phyloP scores from a whole-genome alignment of 2,329 filamentous ascomycete genomes.

The Aspergillus sp. region DNA sequence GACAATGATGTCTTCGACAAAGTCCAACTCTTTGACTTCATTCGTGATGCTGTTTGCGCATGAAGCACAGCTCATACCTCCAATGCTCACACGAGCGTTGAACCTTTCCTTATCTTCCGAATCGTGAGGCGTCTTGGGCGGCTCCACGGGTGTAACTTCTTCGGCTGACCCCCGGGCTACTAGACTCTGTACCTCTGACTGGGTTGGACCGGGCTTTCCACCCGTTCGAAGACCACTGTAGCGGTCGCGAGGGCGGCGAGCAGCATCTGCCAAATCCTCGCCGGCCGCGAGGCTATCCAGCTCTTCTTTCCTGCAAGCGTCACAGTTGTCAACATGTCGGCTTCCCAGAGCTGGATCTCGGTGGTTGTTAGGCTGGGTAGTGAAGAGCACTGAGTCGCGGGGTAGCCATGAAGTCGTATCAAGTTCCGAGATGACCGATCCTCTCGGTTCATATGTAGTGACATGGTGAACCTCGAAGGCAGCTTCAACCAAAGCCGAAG shows the following conservation, averaged over 20 bases:
- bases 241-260: background rate
- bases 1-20: conserved; percentile 61
- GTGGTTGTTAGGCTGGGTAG: conserved; percentile 22
- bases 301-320: conserved; percentile 50
- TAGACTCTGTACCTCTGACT: conserved; percentile 7
- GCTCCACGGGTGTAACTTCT: background rate
- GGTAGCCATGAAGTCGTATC: conserved; percentile 38
- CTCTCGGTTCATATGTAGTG: conserved; percentile 40
- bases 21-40: conserved; percentile 60
- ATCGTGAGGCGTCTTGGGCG: background rate
- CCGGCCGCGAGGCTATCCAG: conserved; percentile 23
- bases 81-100: conserved; percentile 53
- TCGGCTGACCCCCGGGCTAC: background rate
- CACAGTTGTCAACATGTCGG: conserved; percentile 53
- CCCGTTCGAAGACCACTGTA: background rate
- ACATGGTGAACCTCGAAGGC: conserved; percentile 52
- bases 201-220: background rate
- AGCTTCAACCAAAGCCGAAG: conserved; percentile 43
- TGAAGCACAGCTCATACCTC: conserved; percentile 73
- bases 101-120: conserved; percentile 20
- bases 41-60: conserved; percentile 66
- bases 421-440: conserved; percentile 35
- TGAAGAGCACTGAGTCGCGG: conserved; percentile 27
- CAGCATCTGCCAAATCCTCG: conserved; percentile 15
- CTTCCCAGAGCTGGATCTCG: conserved; percentile 24